Evolutionary conservation across 176 grass and related monocot genomes (phyloP).

Genomic region (Calamus simplicifolius): DNA sequence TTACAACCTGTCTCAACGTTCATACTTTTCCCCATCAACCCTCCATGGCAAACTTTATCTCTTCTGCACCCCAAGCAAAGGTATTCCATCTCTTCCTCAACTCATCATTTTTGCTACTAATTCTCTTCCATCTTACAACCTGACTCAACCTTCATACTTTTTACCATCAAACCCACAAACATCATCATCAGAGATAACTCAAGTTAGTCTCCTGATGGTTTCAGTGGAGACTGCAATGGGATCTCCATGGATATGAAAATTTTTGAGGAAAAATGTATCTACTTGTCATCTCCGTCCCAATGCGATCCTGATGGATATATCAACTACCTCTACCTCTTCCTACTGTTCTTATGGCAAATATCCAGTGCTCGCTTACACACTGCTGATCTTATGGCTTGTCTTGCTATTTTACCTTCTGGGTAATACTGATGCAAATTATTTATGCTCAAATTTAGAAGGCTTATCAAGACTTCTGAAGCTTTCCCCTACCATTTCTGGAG

Average conservation of each 20-base stretch:
- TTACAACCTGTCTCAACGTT: background rate
- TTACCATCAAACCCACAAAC: background rate
- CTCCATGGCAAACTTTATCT: too few species aligned
- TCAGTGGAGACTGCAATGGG: conserved; percentile 15
- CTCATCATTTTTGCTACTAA: conserved; percentile 1
- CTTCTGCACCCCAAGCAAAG: background rate
- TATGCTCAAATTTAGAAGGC: conserved; percentile 58
- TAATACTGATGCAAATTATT: conserved; percentile 63
- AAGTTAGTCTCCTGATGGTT: background rate
- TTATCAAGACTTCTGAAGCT: conserved; percentile 44
- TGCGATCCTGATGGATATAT: conserved; percentile 31
- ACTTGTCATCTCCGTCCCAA: background rate
- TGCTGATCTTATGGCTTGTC: conserved; percentile 39
- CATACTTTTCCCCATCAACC: background rate
- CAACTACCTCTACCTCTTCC: conserved; percentile 54
- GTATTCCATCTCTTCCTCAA: conserved; percentile 11
- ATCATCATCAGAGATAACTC: background rate
- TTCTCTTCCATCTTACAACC: conserved; percentile 1
- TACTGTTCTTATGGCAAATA: conserved; percentile 31
- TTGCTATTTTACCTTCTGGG: conserved; percentile 70
- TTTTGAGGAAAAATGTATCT: conserved; percentile 4
- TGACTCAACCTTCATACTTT: background rate
- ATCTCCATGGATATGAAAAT: conserved; percentile 1
- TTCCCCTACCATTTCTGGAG: conserved; percentile 53
- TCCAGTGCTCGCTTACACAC: conserved; percentile 21